Evolutionary conservation across 768 basidiomycete species (phyloP), one percentile per base, ranked within the genome.

Genomic region (Collybiopsis confluens): DNA sequence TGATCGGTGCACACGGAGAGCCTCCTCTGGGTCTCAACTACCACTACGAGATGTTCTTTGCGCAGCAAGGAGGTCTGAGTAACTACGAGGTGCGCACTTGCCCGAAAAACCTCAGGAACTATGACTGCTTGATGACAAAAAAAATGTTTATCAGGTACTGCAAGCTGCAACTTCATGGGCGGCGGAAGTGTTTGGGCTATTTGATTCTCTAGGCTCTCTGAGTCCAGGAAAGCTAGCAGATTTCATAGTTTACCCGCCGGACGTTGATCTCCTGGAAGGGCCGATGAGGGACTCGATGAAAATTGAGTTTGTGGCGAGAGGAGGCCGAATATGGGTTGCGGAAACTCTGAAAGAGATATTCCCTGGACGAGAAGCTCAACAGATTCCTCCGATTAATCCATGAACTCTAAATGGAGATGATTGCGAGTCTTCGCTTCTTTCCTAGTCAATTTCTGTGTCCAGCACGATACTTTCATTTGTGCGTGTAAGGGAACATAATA

Each of bases 1-100:
- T 86, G 59, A 83, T 90, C 54, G 88, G 87, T 21, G 86, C 86
- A 0, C 88, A 90, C 61, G 88, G 88, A 16, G 83, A 88, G 64
- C 77, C 80, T 2, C 87, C 88, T 0, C 65, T 87, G 10, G 88
- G 88, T 0, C 62, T 84, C n/a, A 86, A 86, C 69, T 90, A 89
- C 59, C 88, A 90, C 55, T 79, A 81, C 18, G 88, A 90, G 61
- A 85, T 89, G 81, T 74, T 70, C 48, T 87, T 86, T 63, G 73
- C 84, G 23, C 70, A 72, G 43, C 69, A 73, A 13, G 88, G 88
- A 20, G 88, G 88, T 2, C 65, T 89, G 58, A 81, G 69, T 24
- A 86, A 85, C 60, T 90, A 87, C 60, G 83, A 89, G 75, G 87
- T 85, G 28, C 6, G 62, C 20, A 38, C 16, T 26, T 15, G 44